A percentile compares a stretch with the other conserved stretches of the same genome.
Conservation (phyloP, 805 yeast genomes). For the Candida palmyrensis region DNA sequence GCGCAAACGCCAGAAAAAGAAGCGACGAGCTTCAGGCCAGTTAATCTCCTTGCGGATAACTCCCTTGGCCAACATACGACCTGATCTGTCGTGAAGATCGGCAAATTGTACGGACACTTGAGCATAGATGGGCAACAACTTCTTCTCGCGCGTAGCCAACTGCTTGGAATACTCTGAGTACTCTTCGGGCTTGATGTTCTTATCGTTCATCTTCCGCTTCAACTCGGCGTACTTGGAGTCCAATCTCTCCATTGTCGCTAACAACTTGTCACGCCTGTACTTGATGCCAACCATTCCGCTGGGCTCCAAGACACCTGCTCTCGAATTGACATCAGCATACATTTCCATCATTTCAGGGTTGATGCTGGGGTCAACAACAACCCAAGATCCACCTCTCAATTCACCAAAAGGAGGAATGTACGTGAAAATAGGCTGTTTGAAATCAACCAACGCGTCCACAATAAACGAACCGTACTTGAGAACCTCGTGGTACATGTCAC, state of each 20-base stretch:
- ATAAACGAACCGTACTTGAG: slow-evolving; percentile 95
- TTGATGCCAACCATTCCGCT: slow-evolving; percentile 99
- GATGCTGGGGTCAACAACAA: slow-evolving; percentile 97
- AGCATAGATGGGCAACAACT: slow-evolving; percentile 78
- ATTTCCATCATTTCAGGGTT: slow-evolving; percentile 97
- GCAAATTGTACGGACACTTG: slow-evolving; percentile 96
- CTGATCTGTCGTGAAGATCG: slow-evolving; percentile 95
- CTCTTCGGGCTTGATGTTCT: slow-evolving; percentile 55
- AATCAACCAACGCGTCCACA: slow-evolving; percentile 94
- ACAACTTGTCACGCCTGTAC: slow-evolving; percentile 87
- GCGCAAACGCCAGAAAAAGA: slow-evolving; percentile 98
- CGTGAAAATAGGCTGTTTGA: slow-evolving; percentile 93
- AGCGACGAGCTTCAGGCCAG: slow-evolving; percentile 87
- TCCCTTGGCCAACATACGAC: slow-evolving; percentile 95
- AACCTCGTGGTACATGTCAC: slow-evolving; percentile 98
- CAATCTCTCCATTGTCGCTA: slow-evolving; percentile 87
- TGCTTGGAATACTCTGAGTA: slow-evolving; percentile 59
- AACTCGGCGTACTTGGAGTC: slow-evolving; percentile 70
- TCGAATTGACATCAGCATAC: slow-evolving; percentile 93
- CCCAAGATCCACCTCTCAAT: slow-evolving; percentile 99
- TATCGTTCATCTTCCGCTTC: slow-evolving; percentile 53
- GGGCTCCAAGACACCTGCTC: slow-evolving; percentile 98
- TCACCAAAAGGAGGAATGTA: slow-evolving; percentile 99
- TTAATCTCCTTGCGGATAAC: slow-evolving; percentile 79
- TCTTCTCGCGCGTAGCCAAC: slow-evolving; percentile 73